Evolutionary conservation across 352 stramenopile species (phyloP).

Genomic region (Thalassiosira livingstoniorum): DNA sequence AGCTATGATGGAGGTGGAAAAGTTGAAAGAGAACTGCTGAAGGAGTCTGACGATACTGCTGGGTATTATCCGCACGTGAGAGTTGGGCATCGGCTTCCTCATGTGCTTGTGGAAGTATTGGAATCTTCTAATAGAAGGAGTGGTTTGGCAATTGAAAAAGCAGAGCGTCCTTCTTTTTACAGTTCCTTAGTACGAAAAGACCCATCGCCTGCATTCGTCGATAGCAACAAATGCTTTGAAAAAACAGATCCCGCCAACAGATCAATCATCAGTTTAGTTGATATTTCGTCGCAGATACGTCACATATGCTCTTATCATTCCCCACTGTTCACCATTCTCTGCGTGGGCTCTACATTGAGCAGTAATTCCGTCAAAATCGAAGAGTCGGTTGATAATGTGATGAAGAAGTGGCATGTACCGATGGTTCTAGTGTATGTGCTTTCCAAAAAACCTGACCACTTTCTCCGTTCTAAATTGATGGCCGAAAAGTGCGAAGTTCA

Average conservation of each 20-base stretch:
- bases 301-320: conserved; percentile 1
- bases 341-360: conserved; percentile 16
- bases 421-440: conserved; percentile 34
- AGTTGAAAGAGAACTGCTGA: not conserved
- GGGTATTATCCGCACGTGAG: conserved; percentile 56
- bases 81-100: conserved; percentile 69
- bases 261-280: conserved; percentile 34
- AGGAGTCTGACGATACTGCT: conserved; percentile 48
- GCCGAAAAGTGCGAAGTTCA: not conserved
- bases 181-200: not conserved
- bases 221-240: too few relatives aligned
- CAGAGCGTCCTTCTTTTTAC: not conserved
- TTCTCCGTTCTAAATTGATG: not conserved
- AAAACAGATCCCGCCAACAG: conserved; percentile 26
- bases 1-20: conserved; percentile 49
- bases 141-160: conserved; percentile 39
- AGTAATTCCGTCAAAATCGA: not conserved
- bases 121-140: not conserved
- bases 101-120: conserved; percentile 59
- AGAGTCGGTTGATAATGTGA: conserved; percentile 3
- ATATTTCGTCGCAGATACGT: conserved; percentile 55
- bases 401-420: conserved; percentile 25
- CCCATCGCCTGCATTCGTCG: too few relatives aligned
- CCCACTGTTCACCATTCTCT: conserved; percentile 45
- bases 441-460: not conserved